Conservation (phyloP, 2,329 filamentous ascomycete genomes). For the Diplocarpon rosae region DNA sequence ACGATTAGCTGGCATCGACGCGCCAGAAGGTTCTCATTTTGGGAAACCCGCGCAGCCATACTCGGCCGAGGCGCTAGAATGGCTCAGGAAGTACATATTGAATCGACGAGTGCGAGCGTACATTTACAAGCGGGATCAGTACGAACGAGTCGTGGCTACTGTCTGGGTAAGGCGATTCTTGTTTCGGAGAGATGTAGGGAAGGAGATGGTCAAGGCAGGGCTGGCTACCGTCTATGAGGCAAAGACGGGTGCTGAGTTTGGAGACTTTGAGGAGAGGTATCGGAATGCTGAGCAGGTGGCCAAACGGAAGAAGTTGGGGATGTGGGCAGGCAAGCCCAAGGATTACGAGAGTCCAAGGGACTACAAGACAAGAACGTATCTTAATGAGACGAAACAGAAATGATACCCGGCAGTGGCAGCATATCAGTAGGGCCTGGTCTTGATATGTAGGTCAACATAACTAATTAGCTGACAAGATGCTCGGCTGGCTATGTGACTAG, state of each 20-base stretch:
- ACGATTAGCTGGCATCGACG: constrained; percentile 84
- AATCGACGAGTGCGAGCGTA: constrained; percentile 68
- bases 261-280: constrained; percentile 55
- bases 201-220: constrained; percentile 79
- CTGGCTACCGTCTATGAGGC: constrained; percentile 90
- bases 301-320: constrained; percentile 51
- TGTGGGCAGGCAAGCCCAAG: constrained; percentile 61
- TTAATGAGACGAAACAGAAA: constrained; percentile 25
- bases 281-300: constrained; percentile 55
- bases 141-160: constrained; percentile 79
- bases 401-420: background rate
- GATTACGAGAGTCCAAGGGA: constrained; percentile 74
- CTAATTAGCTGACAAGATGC: too few relatives aligned
- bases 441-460: too few relatives aligned
- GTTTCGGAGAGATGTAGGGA: constrained; percentile 67
- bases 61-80: constrained; percentile 67
- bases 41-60: constrained; percentile 79
- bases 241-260: constrained; percentile 82
- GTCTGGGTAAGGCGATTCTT: constrained; percentile 60
- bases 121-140: constrained; percentile 80
- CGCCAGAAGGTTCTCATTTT: constrained; percentile 88
- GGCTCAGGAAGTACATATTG: constrained; percentile 64
- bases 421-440: background rate
- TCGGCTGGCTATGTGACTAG: too few relatives aligned
- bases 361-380: constrained; percentile 56